These are phyloP conservation scores for Thermothielavioides terrestris DNA, from an alignment of 495 filamentous ascomycete species.

Conservation along the genomic window DNA sequence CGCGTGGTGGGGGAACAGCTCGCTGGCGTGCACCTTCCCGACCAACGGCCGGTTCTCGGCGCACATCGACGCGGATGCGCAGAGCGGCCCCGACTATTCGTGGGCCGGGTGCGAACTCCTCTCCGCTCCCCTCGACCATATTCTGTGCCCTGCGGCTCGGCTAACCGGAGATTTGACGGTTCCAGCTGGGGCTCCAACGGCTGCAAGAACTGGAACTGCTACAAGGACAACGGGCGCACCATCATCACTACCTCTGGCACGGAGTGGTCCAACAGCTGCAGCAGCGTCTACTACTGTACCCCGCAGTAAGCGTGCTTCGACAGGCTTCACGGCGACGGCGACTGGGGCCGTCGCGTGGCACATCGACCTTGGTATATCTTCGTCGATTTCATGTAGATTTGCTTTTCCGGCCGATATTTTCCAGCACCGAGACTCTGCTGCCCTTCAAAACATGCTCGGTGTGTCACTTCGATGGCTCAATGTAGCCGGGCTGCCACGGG, in stretches of 20 bases:
- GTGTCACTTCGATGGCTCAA: no score
- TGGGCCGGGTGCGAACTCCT: neutral
- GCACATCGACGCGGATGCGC: neutral
- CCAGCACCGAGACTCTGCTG: no score
- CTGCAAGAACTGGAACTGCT: constrained; percentile 4
- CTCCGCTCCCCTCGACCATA: no score
- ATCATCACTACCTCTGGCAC: neutral
- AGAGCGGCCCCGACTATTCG: neutral
- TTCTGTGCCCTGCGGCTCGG: no score
- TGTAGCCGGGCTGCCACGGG: no score
- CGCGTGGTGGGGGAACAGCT: neutral
- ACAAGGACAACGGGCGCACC: constrained; percentile 1
- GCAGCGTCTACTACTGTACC: neutral
- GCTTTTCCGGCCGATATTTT: no score
- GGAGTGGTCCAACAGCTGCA: neutral
- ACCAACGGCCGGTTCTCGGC: neutral
- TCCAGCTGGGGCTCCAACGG: constrained; percentile 4
- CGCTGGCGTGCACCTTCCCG: neutral
- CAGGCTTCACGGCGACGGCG: no score
- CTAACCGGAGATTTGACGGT: neutral
- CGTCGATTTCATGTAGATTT: no score
- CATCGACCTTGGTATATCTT: no score
- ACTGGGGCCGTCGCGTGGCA: no score
- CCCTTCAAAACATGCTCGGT: no score
- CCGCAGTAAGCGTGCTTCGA: neutral